These are phyloP conservation scores for Secale cereale DNA, from an alignment of 176 grass and related monocot genomes.

Conservation along the genomic window DNA sequence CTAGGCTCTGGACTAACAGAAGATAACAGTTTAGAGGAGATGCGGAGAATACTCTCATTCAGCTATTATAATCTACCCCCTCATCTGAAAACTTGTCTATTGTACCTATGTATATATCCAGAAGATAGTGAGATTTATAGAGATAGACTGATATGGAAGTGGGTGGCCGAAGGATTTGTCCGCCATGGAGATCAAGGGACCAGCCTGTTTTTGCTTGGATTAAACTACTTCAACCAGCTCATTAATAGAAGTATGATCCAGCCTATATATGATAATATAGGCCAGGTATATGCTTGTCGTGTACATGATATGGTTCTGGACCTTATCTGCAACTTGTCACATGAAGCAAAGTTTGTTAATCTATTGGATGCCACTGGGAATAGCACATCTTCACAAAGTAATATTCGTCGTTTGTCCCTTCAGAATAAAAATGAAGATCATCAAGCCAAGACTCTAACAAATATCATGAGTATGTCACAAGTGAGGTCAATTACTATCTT, in stretches of 20 bases:
- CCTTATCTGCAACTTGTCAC: background rate
- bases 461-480: background rate
- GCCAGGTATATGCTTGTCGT: background rate
- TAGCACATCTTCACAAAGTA: background rate
- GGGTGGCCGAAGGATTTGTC: background rate
- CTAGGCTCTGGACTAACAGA: background rate
- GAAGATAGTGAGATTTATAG: background rate
- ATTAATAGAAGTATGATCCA: background rate
- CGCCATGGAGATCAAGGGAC: background rate
- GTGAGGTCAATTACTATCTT: background rate
- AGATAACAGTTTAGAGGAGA: background rate
- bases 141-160: background rate
- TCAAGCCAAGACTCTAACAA: background rate
- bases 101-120: background rate
- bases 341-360: background rate
- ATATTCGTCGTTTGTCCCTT: background rate
- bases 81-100: background rate
- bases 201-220: background rate
- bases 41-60: background rate
- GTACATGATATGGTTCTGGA: background rate
- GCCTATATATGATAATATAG: accelerated
- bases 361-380: background rate
- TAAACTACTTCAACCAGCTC: background rate
- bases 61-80: background rate
- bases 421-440: background rate